Percentiles rank a stretch among this genome's conserved stretches.
Evolutionary conservation across 2,329 filamentous ascomycete genomes (phyloP).

Genomic region (Colletotrichum plurivorum): DNA sequence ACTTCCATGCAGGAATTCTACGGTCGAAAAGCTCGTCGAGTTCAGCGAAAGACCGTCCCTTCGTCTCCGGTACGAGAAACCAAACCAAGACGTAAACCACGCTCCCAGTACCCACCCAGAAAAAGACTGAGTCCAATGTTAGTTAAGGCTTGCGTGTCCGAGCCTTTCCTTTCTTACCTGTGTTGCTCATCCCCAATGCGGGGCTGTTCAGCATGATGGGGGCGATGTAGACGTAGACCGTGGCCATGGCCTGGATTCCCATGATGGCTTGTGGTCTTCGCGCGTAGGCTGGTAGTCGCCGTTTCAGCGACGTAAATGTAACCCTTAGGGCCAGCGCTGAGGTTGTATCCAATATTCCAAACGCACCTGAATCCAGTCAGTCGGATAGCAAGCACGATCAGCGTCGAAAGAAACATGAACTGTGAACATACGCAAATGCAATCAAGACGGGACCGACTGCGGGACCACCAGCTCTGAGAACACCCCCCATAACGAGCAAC

Average conservation of each 20-base stretch:
- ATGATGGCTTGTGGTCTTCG: constrained; percentile 1
- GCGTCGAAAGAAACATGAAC: too few species aligned
- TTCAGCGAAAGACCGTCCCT: constrained; percentile 43
- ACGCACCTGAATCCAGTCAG: background rate
- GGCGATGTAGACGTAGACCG: background rate
- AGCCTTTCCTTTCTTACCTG: background rate
- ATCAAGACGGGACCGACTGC: too few species aligned
- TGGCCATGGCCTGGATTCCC: background rate
- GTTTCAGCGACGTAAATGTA: constrained; percentile 21
- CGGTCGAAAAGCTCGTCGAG: constrained; percentile 44
- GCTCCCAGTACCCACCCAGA: constrained; percentile 34
- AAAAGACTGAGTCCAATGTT: constrained; percentile 31
- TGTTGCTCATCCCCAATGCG: constrained; percentile 15
- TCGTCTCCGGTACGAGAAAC: constrained; percentile 40
- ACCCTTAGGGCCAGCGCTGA: background rate
- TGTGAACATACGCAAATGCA: too few species aligned
- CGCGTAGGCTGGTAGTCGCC: background rate
- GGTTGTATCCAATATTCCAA: constrained; percentile 2
- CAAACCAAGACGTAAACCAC: constrained; percentile 22
- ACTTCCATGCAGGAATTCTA: constrained; percentile 42
- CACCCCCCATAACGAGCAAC: too few species aligned
- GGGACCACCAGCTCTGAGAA: too few species aligned
- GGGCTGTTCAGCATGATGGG: constrained; percentile 1
- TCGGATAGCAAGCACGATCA: too few species aligned
- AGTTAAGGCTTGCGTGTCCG: background rate